Evolutionary conservation across 2,329 filamentous ascomycete genomes (phyloP).

Genomic region (Fusarium sarcochroum): DNA sequence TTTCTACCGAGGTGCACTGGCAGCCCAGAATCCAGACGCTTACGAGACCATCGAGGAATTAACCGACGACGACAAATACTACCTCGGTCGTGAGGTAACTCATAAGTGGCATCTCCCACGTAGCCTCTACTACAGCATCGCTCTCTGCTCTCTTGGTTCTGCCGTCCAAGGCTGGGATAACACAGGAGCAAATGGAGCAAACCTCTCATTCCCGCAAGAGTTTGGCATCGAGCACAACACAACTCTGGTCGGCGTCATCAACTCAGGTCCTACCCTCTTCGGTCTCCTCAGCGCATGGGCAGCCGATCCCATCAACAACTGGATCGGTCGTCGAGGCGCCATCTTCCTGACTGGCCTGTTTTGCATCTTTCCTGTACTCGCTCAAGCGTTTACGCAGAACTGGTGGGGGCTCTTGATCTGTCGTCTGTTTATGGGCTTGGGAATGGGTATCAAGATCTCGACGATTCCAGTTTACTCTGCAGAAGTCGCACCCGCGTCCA

Average conservation of each 20-base stretch:
- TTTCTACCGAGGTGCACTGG: conserved; percentile 50
- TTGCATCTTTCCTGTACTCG: conserved; percentile 68
- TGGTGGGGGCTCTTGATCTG: conserved; percentile 62
- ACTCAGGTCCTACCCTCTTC: conserved; percentile 53
- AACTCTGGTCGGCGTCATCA: conserved; percentile 72
- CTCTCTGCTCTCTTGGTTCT: conserved; percentile 50
- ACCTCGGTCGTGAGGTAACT: conserved; percentile 44
- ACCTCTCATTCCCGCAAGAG: conserved; percentile 55
- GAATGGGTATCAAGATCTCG: conserved; percentile 67
- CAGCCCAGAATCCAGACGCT: conserved; percentile 44
- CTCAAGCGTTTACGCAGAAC: conserved; percentile 64
- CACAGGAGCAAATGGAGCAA: conserved; percentile 58
- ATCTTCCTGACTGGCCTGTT: conserved; percentile 71
- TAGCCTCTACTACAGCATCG: conserved; percentile 48
- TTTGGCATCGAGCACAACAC: conserved; percentile 55
- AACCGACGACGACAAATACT: conserved; percentile 43
- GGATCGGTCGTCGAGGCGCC: conserved; percentile 47
- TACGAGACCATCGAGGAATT: conserved; percentile 45
- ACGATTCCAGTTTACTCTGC: conserved; percentile 67
- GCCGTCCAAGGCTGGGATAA: conserved; percentile 61
- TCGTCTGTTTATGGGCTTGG: conserved; percentile 67
- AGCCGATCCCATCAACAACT: conserved; percentile 56
- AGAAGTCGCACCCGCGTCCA: conserved; percentile 63
- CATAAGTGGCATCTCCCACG: conserved; percentile 50
- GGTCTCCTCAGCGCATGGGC: conserved; percentile 47